These are phyloP conservation scores for Camellia granthamiana DNA, from an alignment of 148 eudicot species.

Conservation along the genomic window DNA sequence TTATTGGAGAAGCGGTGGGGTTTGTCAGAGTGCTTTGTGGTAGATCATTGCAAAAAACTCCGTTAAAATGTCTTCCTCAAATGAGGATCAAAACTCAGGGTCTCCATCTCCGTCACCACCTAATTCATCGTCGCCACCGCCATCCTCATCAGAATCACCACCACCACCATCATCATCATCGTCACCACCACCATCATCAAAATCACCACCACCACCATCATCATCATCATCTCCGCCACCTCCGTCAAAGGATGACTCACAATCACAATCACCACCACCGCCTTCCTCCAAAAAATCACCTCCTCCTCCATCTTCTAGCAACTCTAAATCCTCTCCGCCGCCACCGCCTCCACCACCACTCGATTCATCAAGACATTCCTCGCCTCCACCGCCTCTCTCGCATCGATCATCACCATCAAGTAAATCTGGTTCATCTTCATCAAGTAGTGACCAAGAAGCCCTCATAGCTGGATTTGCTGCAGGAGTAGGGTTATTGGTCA, in stretches of 20 bases:
- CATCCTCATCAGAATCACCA: background rate
- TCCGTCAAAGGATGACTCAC: background rate
- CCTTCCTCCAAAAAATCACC: constrained; percentile 10
- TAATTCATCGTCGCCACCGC: background rate
- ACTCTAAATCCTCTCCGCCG: constrained; percentile 10
- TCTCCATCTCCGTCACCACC: constrained; percentile 21
- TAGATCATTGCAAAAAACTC: background rate
- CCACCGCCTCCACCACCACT: constrained; percentile 12
- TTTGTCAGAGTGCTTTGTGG: background rate
- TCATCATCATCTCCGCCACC: background rate
- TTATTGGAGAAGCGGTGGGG: constrained; percentile 55
- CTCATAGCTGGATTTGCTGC: constrained; percentile 1
- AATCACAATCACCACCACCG: constrained; percentile 17
- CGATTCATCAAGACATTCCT: background rate
- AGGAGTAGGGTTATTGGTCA: constrained; percentile 7
- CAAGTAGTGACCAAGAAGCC: background rate
- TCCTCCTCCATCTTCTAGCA: constrained; percentile 26
- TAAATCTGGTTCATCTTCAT: background rate
- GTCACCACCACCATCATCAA: constrained; percentile 11
- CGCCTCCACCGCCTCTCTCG: constrained; percentile 4
- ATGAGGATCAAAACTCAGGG: background rate
- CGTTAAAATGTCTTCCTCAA: background rate
- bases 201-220: constrained; percentile 19
- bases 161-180: background rate
- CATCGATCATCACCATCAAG: background rate